These are phyloP conservation scores for Lepraria neglecta DNA, from an alignment of 495 filamentous ascomycete species.

Conservation along the genomic window DNA sequence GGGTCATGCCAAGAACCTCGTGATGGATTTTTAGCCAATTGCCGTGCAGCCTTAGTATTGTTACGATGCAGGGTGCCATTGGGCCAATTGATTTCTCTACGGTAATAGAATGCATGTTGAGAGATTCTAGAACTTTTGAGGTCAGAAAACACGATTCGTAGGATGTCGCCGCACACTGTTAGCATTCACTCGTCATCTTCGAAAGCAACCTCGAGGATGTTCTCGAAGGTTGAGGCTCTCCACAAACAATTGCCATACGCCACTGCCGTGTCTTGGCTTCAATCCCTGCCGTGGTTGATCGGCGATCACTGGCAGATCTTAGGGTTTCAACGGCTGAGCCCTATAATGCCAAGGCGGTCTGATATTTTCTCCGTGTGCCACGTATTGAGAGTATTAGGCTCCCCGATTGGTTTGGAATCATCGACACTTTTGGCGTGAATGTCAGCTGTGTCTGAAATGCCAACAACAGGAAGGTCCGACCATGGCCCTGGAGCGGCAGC, in stretches of 20 bases:
- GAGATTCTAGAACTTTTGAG: not conserved
- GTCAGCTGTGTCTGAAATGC: too few species aligned
- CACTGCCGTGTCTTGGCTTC: too few species aligned
- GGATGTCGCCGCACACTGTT: too few species aligned
- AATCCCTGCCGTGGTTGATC: too few species aligned
- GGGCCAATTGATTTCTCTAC: not conserved
- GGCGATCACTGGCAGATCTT: too few species aligned
- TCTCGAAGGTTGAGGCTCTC: not conserved
- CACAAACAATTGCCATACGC: not conserved
- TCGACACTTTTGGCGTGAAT: too few species aligned
- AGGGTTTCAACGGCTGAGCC: not conserved
- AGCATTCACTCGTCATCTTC: too few species aligned
- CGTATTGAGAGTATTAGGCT: not conserved
- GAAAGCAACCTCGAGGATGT: too few species aligned
- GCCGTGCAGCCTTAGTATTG: not conserved
- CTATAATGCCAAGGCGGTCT: not conserved
- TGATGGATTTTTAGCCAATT: not conserved
- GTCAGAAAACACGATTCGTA: not conserved
- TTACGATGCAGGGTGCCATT: not conserved
- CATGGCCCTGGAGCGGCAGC: too few species aligned
- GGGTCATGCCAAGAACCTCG: slow-evolving; percentile 1
- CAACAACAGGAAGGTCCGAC: too few species aligned
- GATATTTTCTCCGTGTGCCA: not conserved
- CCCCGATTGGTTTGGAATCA: too few species aligned
- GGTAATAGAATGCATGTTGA: not conserved